Conservation (phyloP, 2,329 filamentous ascomycete species). For the Penicillium sp. region DNA sequence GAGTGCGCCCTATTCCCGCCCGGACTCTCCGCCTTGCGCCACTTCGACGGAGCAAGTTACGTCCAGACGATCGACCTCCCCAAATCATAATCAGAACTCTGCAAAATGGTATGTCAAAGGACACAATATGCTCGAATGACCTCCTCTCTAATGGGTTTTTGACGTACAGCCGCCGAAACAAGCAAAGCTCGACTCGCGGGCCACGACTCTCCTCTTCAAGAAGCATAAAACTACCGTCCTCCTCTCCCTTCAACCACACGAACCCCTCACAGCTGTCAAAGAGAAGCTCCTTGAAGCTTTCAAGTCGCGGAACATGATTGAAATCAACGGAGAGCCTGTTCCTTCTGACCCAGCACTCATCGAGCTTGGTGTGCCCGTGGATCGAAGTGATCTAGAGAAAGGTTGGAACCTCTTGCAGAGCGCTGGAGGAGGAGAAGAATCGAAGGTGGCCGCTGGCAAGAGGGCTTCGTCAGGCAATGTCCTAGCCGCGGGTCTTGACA, state of each 20-base stretch:
- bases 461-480: conserved; percentile 24
- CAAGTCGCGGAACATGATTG: conserved; percentile 43
- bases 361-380: conserved; percentile 51
- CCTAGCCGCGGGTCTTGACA: conserved; percentile 30
- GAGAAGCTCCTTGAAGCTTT: conserved; percentile 61
- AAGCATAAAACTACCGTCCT: conserved; percentile 71
- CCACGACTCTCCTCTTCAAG: conserved; percentile 71
- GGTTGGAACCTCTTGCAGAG: conserved; percentile 52
- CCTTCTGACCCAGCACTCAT: conserved; percentile 47
- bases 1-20: conserved; percentile 9
- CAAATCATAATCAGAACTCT: background rate
- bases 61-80: background rate
- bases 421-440: conserved; percentile 29
- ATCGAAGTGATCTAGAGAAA: conserved; percentile 51
- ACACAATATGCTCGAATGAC: too few relatives aligned
- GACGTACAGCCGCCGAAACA: conserved; percentile 17
- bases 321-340: conserved; percentile 42
- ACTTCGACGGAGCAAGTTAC: background rate
- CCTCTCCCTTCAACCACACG: conserved; percentile 63
- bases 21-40: conserved; percentile 23
- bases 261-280: conserved; percentile 60
- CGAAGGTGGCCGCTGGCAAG: conserved; percentile 23
- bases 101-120: conserved; percentile 17
- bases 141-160: background rate
- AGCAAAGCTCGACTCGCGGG: conserved; percentile 45